Percentiles rank a stretch among this genome's conserved stretches.
These are phyloP conservation scores for Penicillium concentricum DNA, from an alignment of 2,329 filamentous ascomycete species.

Conservation along the genomic window DNA sequence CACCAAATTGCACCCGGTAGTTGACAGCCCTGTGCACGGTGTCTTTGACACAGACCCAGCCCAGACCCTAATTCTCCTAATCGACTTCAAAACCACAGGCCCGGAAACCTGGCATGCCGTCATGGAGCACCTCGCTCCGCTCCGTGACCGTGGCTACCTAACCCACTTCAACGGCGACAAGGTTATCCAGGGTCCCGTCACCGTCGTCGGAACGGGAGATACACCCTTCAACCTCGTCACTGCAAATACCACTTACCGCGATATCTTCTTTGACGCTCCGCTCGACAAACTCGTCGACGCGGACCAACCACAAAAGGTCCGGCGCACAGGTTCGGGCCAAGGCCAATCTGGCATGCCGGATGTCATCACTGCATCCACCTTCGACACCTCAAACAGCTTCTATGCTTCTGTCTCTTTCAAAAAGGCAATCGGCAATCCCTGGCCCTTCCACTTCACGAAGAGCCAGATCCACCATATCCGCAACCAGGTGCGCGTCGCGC, in stretches of 20 bases:
- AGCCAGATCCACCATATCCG: constrained; percentile 50
- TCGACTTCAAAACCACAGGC: constrained; percentile 52
- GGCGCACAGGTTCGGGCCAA: constrained; percentile 39
- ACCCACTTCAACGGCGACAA: constrained; percentile 50
- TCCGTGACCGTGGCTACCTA: constrained; percentile 52
- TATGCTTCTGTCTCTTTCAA: constrained; percentile 58
- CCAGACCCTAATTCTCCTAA: constrained; percentile 52
- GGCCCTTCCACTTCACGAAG: constrained; percentile 49
- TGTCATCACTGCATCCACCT: constrained; percentile 41
- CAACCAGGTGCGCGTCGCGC: constrained; percentile 53
- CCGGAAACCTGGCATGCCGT: constrained; percentile 39
- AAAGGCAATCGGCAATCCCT: constrained; percentile 49
- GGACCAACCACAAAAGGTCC: neutral
- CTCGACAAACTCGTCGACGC: constrained; percentile 40
- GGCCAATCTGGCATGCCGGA: constrained; percentile 45
- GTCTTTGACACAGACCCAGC: constrained; percentile 52
- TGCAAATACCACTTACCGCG: constrained; percentile 49
- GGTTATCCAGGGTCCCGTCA: constrained; percentile 48
- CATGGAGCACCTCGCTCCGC: constrained; percentile 44
- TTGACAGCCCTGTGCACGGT: constrained; percentile 40
- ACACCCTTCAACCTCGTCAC: constrained; percentile 50
- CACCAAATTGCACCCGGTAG: constrained; percentile 36
- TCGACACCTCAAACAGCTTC: constrained; percentile 54
- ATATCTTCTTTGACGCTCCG: constrained; percentile 58
- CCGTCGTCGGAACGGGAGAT: constrained; percentile 55